phyloP scores from a whole-genome alignment of 2,329 filamentous ascomycete genomes.

The Sclerotinia sclerotiorum region DNA sequence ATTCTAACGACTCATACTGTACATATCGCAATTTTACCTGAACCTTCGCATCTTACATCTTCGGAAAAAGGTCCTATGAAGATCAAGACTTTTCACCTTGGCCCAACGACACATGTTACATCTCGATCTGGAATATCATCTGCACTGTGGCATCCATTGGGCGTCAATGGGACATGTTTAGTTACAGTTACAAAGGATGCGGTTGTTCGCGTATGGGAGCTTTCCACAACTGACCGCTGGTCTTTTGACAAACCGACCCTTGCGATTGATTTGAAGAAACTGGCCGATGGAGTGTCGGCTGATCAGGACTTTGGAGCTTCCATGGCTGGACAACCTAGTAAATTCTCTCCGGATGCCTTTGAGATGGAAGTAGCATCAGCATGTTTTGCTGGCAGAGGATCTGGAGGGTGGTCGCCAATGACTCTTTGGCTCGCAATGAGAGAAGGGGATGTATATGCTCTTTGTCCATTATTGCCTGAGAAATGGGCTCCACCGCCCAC shows the following conservation, averaged over 20 bases:
- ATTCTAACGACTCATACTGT: conserved; percentile 85
- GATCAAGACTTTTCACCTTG: conserved; percentile 86
- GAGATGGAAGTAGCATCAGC: conserved; percentile 94
- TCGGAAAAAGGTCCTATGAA: conserved; percentile 69
- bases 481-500: conserved; percentile 79
- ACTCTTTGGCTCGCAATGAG: conserved; percentile 97
- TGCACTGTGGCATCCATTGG: conserved; percentile 89
- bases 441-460: conserved; percentile 86
- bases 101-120: conserved; percentile 86
- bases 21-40: conserved; percentile 82
- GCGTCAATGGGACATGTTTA: conserved; percentile 75
- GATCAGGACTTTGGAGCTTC: conserved; percentile 83
- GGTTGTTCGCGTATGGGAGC: conserved; percentile 85
- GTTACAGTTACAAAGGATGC: conserved; percentile 89
- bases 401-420: conserved; percentile 92
- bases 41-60: conserved; percentile 71
- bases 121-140: conserved; percentile 79
- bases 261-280: conserved; percentile 83
- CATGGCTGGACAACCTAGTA: conserved; percentile 69
- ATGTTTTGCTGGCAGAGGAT: conserved; percentile 66
- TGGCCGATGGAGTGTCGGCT: conserved; percentile 77
- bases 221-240: conserved; percentile 79
- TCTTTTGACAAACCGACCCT: conserved; percentile 83
- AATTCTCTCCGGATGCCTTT: conserved; percentile 83
- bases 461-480: conserved; percentile 84